Base-by-base conservation (phyloP, 2,329 filamentous ascomycete species). In the Aspergillus sp. region DNA sequence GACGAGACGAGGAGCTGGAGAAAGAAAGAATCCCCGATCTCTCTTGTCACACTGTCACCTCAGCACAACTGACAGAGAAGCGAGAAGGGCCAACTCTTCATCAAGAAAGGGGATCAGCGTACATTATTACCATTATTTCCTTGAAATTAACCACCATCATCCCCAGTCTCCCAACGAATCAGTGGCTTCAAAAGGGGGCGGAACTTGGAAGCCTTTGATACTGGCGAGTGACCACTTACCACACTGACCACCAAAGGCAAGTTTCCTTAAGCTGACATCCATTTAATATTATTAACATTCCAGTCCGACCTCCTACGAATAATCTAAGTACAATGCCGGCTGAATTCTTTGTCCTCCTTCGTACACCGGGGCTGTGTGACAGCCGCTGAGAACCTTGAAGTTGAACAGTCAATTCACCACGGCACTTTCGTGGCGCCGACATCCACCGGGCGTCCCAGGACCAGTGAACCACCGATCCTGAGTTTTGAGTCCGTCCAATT, bases 391-490 rank as follows among this genome's bases (percentile, higher is more conserved):
- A 37, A 37, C 15, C 35, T n/a, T 27, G n/a, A 33, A 21, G 31
- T 40, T 41, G 23, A 55, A 33, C 19, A 49, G 27, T 35, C 14
- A 27, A 44, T 44, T 33, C 23, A 48, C 17, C 23, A 33, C 25
- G 46, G 53, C 40, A 33, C 15, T 33, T 31, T 48, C 39, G 35
- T 56, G 46, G 46, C 53, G 53, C 53, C 53, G 23, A 51, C 45
- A n/a, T 44, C 46, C 53, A 50, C 46, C 33, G 17, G 31, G 31
- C 47, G 27, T 41, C 47, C 54, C 47, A 51, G 41, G 31, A 52
- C 55, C 55, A 47, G 41, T 25, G 44, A 57, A 53, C 35, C 37
- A 48, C 45, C 51, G 56, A 58, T 48, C 27, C 46, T 44, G 33
- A 50, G 33, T 50, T 15, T 45, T 9, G 15, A 56, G 48, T 49